Conservation (phyloP, 352 stramenopile genomes). For the Phytopythium litorale region DNA sequence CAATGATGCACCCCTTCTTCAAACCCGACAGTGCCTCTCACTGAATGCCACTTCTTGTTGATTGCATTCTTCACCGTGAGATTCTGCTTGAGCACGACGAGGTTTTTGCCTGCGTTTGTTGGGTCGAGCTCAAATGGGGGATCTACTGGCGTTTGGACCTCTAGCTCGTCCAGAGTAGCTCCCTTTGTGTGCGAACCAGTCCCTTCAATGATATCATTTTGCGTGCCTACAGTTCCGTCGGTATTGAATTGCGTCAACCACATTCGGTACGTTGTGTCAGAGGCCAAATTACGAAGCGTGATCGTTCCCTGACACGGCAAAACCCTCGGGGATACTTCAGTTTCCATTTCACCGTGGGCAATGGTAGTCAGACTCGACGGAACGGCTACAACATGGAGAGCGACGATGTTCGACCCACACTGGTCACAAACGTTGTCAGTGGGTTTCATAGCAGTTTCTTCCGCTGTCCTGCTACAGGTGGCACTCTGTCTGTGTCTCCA, state of each 20-base stretch:
- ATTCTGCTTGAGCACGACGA: slow-evolving; percentile 69
- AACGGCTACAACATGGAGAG: background rate
- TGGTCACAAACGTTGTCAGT: background rate
- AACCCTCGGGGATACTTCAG: slow-evolving; percentile 10
- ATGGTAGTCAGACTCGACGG: background rate
- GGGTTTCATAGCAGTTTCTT: background rate
- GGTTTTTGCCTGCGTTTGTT: slow-evolving; percentile 63
- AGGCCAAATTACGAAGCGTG: slow-evolving; percentile 32
- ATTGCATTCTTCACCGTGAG: slow-evolving; percentile 78
- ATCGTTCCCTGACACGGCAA: slow-evolving; percentile 32
- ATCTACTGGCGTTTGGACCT: slow-evolving; percentile 50
- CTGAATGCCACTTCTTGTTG: slow-evolving; percentile 91
- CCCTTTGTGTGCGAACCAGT: background rate
- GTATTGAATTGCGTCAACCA: slow-evolving; percentile 12
- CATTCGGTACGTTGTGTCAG: slow-evolving; percentile 45
- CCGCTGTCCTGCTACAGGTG: background rate
- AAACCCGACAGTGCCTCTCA: slow-evolving; percentile 66
- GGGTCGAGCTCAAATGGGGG: slow-evolving; percentile 71
- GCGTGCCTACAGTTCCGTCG: background rate
- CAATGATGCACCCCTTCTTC: slow-evolving; percentile 80
- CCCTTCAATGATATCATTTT: background rate
- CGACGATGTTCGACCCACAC: background rate
- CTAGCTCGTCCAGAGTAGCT: slow-evolving; percentile 12
- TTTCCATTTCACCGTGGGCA: background rate
- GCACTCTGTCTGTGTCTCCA: background rate